phyloP scores from a whole-genome alignment of 345 rosid species.

The Orychophragmus violaceus region DNA sequence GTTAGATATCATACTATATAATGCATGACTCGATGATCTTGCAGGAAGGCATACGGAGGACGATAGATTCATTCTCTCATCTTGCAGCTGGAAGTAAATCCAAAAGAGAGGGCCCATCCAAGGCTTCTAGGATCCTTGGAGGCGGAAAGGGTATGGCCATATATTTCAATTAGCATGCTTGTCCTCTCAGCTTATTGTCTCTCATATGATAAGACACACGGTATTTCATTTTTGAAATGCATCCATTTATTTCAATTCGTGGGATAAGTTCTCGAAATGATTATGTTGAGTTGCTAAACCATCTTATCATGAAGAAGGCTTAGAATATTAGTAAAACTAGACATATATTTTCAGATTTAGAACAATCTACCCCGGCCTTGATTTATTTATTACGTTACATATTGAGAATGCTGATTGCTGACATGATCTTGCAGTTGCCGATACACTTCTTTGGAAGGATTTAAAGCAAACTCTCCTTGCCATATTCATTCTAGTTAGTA shows the following conservation, averaged over 20 bases:
- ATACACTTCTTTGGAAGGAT: constrained; percentile 84
- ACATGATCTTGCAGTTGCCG: constrained; percentile 66
- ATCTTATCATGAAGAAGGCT: neutral
- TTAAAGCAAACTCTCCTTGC: constrained; percentile 48
- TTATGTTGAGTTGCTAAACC: constrained; percentile 1
- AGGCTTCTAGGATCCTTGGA: constrained; percentile 70
- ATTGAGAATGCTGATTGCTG: constrained; percentile 5
- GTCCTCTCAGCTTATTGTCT: neutral
- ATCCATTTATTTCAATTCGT: neutral
- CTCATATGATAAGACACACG: neutral
- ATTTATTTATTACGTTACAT: neutral
- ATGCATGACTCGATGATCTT: constrained; percentile 15
- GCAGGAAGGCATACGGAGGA: constrained; percentile 82
- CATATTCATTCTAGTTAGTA: constrained; percentile 46
- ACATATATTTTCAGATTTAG: neutral
- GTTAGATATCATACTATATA: neutral
- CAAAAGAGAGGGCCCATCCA: constrained; percentile 76
- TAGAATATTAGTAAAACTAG: neutral
- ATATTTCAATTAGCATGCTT: neutral
- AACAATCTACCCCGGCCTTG: neutral
- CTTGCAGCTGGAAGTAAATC: constrained; percentile 53
- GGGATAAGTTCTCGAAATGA: neutral
- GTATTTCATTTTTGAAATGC: neutral
- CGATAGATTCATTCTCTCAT: constrained; percentile 73
- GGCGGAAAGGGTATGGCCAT: constrained; percentile 57